A percentile compares a stretch with the other conserved stretches of the same genome.
Evolutionary conservation across 208 protist species (phyloP).

Genomic region (Herpetomonas tarakana): DNA sequence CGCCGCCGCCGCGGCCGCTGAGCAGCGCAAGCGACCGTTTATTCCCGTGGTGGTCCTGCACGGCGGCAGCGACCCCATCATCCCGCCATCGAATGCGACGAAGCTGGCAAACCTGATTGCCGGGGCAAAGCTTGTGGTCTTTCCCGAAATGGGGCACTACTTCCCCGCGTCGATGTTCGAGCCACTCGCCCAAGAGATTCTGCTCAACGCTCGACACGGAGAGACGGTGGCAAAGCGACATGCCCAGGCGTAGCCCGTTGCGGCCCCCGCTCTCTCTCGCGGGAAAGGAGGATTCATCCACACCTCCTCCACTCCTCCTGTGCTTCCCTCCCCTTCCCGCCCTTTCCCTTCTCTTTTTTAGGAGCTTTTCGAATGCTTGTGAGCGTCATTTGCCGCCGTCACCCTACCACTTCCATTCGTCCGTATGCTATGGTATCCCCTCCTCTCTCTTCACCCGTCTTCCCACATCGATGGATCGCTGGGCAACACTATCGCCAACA

Average conservation of each 20-base stretch:
- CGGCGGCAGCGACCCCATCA: constrained; percentile 30
- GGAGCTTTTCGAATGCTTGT: constrained; percentile 2
- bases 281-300: too few species aligned
- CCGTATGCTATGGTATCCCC: too few species aligned
- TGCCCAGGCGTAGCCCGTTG: background rate
- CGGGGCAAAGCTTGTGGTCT: constrained; percentile 30
- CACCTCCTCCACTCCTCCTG: too few species aligned
- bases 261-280: too few species aligned
- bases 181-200: constrained; percentile 40
- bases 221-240: background rate
- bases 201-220: constrained; percentile 30
- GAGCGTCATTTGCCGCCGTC: background rate
- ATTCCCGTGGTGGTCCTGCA: constrained; percentile 40
- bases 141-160: constrained; percentile 43
- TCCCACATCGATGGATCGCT: too few species aligned
- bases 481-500: too few species aligned
- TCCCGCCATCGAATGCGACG: constrained; percentile 27
- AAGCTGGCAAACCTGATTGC: constrained; percentile 19
- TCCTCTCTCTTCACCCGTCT: too few species aligned
- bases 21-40: constrained; percentile 1
- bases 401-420: too few species aligned
- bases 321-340: background rate
- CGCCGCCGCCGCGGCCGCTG: background rate
- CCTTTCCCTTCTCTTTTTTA: constrained; percentile 13
- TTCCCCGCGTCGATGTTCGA: constrained; percentile 31